Evolutionary conservation across 805 yeast species (phyloP).

Genomic region (Zygoascus tannicola): DNA sequence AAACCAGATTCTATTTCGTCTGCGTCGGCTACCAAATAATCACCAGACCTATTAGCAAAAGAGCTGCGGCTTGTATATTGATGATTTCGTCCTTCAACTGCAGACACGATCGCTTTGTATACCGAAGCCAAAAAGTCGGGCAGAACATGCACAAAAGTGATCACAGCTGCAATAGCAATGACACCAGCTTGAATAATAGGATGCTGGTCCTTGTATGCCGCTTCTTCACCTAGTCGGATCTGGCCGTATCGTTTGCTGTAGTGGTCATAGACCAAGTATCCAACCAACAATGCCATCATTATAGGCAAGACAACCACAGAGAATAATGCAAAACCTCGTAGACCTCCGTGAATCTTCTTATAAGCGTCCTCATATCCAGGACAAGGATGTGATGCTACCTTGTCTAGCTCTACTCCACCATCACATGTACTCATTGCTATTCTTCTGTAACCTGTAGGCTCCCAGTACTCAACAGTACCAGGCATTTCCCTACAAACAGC

Average conservation of each 20-base stretch:
- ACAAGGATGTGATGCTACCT: slow-evolving; percentile 59
- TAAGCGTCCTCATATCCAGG: slow-evolving; percentile 78
- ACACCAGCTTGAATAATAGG: slow-evolving; percentile 17
- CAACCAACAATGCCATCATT: slow-evolving; percentile 39
- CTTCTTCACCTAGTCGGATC: slow-evolving; percentile 69
- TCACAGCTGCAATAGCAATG: slow-evolving; percentile 26
- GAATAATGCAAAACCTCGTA: slow-evolving; percentile 46
- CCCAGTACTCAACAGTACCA: slow-evolving; percentile 59
- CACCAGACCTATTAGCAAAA: slow-evolving; percentile 10
- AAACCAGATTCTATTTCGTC: slow-evolving; percentile 27
- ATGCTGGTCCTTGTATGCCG: slow-evolving; percentile 16
- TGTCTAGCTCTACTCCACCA: slow-evolving; percentile 69
- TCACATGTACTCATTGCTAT: slow-evolving; percentile 78
- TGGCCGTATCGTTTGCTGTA: slow-evolving; percentile 81
- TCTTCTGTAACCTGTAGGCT: slow-evolving; percentile 87
- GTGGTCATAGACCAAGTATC: slow-evolving; percentile 68
- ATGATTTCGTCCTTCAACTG: slow-evolving; percentile 1
- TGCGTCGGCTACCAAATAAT: slow-evolving; percentile 25
- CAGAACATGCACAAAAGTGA: slow-evolving; percentile 18
- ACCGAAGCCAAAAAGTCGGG: slow-evolving; percentile 14
- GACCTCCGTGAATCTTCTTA: slow-evolving; percentile 38
- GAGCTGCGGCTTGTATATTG: slow-evolving; percentile 19
- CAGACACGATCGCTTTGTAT: slow-evolving; percentile 4
- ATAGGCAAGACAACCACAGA: slow-evolving; percentile 51
- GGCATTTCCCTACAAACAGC: slow-evolving; percentile 48